Evolutionary conservation across 768 basidiomycete species (phyloP).

Genomic region (Kwoniella sp.): DNA sequence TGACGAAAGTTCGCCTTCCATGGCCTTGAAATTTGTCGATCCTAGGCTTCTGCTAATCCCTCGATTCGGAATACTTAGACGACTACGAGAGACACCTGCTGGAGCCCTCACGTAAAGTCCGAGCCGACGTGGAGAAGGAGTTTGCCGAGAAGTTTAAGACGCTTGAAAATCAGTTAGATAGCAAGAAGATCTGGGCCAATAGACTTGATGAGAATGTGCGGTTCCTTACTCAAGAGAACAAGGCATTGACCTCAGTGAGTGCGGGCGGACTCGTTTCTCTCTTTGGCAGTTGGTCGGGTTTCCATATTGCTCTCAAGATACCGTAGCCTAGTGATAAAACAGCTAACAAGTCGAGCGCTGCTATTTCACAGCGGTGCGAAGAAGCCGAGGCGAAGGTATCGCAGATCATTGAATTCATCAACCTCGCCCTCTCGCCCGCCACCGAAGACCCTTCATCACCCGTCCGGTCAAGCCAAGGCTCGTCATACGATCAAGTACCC

Average conservation of each 20-base stretch:
- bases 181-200: constrained; percentile 50
- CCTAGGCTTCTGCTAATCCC: constrained; percentile 6
- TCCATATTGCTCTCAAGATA: not conserved
- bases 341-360: not conserved
- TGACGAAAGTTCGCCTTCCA: not conserved
- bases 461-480: not conserved
- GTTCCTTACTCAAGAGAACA: constrained; percentile 44
- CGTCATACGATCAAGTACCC: constrained; percentile 10
- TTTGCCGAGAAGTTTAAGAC: constrained; percentile 44
- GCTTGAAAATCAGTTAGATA: constrained; percentile 40
- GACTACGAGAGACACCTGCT: constrained; percentile 53
- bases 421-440: constrained; percentile 21
- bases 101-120: constrained; percentile 51
- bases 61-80: constrained; percentile 23
- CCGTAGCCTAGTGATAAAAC: no score
- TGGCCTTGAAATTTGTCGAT: not conserved
- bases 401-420: constrained; percentile 37
- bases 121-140: constrained; percentile 55
- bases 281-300: no score
- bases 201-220: constrained; percentile 51
- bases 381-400: constrained; percentile 38
- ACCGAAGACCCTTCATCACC: constrained; percentile 6
- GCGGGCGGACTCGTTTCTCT: no score
- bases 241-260: constrained; percentile 35
- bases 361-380: constrained; percentile 23